Conservation (phyloP, 1,284 basidiomycete species). For the Tranzscheliella williamsii region DNA sequence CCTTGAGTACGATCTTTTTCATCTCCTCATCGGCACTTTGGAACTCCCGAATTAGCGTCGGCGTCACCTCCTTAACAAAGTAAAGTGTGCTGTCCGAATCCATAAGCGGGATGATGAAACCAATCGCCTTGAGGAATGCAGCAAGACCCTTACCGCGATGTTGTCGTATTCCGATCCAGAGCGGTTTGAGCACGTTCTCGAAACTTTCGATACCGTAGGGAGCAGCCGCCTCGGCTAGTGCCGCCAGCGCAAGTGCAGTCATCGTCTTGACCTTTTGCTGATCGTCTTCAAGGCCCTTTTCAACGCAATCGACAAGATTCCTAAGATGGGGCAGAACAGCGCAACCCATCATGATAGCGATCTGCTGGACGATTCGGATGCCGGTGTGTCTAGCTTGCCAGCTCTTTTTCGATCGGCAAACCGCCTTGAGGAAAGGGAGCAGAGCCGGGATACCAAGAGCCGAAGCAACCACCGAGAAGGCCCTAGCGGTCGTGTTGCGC, state of each 20-base stretch:
- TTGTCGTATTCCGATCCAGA: slow-evolving; percentile 96
- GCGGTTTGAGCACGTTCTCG: slow-evolving; percentile 94
- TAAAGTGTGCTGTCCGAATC: slow-evolving; percentile 74
- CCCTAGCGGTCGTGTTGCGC: slow-evolving; percentile 96
- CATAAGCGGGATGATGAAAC: slow-evolving; percentile 99
- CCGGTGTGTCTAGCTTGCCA: slow-evolving; percentile 99
- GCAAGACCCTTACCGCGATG: slow-evolving; percentile 98
- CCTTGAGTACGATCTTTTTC: slow-evolving; percentile 99
- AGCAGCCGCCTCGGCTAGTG: slow-evolving; percentile 92
- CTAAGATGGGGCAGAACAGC: slow-evolving; percentile 96
- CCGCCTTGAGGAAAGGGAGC: slow-evolving; percentile 95
- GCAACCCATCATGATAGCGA: slow-evolving; percentile 99
- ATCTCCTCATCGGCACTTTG: slow-evolving; percentile 99
- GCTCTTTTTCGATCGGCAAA: slow-evolving; percentile 97
- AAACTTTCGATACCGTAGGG: slow-evolving; percentile 99
- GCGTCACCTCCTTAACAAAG: slow-evolving; percentile 60
- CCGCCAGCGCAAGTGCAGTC: slow-evolving; percentile 95
- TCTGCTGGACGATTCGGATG: slow-evolving; percentile 98
- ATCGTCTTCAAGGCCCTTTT: slow-evolving; percentile 92
- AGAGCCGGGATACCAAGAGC: slow-evolving; percentile 96
- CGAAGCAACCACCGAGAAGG: slow-evolving; percentile 98
- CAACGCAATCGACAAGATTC: slow-evolving; percentile 94
- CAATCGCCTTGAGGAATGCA: slow-evolving; percentile 97
- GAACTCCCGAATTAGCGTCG: slow-evolving; percentile 87
- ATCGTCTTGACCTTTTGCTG: slow-evolving; percentile 99